Evolutionary conservation across 768 basidiomycete genomes (phyloP), one percentile per base, ranked within the genome.

Genomic region (Lanmaoa rubissima): DNA sequence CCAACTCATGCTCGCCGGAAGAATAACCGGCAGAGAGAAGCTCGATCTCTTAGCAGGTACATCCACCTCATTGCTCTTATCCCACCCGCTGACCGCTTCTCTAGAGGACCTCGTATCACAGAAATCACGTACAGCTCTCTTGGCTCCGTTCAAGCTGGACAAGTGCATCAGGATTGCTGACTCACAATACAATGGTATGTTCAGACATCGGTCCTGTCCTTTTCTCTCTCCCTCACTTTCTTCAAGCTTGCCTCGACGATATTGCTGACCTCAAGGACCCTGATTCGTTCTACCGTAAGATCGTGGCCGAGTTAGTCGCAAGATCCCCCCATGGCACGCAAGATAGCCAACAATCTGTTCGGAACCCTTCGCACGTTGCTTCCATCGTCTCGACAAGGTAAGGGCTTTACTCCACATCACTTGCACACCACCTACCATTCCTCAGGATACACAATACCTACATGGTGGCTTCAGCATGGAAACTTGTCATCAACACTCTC

Each of bases 401-500:
- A 14, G 11, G 68, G 51, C 47, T 57, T 17, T 34, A 36, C 36
- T 61, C 32, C 28, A 9, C 54, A 51, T 57, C 19, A 16, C 51
- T 24, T 35, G 48, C 17, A 26, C 53, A 19, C 39, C 3, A 54
- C 58, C 31, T 28, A 62, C 52, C 53, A 39, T 59, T 26, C 35
- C 50, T 41, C 62, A 93, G 91, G 70, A 78, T 93, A 52, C 91
- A 94, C 70, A 94, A 93, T 67, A 71, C 83, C 9, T 92, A 90
- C 69, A 82, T 88, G 81, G 77, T 92, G 35, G 87, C 90, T n/a
- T 84, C 89, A 16, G 87, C 83, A 1, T 94, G 92, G 92, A 88
- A 80, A 60, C 74, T 92, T 47, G 83, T 89, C n/a, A 69, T 78
- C 4, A 78, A 85, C 55, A 75, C 76, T 34, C 73, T 93, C 52